These are phyloP conservation scores for Mycena polygramma DNA, from an alignment of 768 basidiomycete genomes.

Conservation along the genomic window DNA sequence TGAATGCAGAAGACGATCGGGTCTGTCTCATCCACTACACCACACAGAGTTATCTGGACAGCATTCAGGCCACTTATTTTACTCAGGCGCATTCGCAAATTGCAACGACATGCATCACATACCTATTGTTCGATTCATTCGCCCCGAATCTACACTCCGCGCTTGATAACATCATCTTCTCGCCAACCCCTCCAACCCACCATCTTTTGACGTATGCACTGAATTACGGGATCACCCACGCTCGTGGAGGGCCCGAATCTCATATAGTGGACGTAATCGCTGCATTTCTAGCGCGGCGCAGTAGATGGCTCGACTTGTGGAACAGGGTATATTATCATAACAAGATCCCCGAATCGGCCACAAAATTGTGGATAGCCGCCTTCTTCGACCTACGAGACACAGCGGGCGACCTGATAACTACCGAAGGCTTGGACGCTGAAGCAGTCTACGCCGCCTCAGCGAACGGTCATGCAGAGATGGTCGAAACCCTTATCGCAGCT, in stretches of 20 bases:
- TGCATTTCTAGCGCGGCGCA: neutral
- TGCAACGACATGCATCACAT: conserved; percentile 12
- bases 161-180: neutral
- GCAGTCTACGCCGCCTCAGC: neutral
- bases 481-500: neutral
- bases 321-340: conserved; percentile 3
- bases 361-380: conserved; percentile 5
- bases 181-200: neutral
- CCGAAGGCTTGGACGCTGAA: neutral
- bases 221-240: conserved; percentile 5
- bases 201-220: conserved; percentile 4
- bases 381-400: conserved; percentile 1
- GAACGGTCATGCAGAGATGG: neutral
- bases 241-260: conserved; percentile 2
- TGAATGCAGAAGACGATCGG: neutral
- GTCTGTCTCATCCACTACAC: conserved; percentile 16
- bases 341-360: neutral
- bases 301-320: conserved; percentile 4
- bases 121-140: conserved; percentile 5
- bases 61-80: neutral
- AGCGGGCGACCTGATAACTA: neutral
- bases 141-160: neutral
- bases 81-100: neutral
- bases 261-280: neutral
- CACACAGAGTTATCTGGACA: conserved; percentile 4